Base-by-base conservation (phyloP, 139 green algal species). In the Spirogloea muscicola region DNA sequence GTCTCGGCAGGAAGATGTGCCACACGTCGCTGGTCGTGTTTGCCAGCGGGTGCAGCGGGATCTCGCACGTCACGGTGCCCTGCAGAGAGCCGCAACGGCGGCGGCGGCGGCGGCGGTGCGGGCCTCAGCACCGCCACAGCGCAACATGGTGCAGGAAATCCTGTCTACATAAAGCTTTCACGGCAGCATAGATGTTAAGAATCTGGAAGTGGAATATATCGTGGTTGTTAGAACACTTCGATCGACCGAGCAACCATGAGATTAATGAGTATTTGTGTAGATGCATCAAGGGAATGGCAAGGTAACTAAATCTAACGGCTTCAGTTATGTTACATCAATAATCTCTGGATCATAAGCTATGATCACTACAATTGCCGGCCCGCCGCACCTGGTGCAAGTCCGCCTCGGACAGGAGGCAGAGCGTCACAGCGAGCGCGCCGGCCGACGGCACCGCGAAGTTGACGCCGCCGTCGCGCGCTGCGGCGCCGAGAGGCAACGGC, bases 1-100 rank as follows among this genome's bases (percentile, higher is more conserved):
- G 61, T 1, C 69, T 49, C 0, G 68, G 75, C 40, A 98, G 79
- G 25, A 82, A 73, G 16, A 97, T 83, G 84, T 98, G 94, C 89
- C 93, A 98, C 3, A 93, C 78, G 64, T 91, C 62, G 1, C 89
- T 89, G 2, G 89, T 94, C 27, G 84, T 79, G 84, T 98, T 98
- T 37, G 68, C 43, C 0, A 66, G 31, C 1, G 86, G 87, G 67
- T 83, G 58, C 29, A 82, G 31, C 3, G 68, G 67, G 29, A 82
- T 52, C 46, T 82, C 75, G 9, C 57, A 31, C 16, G 69, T 82
- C 31, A 79, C 41, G n/a, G 34, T 39, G 9, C 75, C 75, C 75
- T 81, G 73, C 16, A 21, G 7, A 21, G 49, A 10, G 6, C 13
- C 29, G 38, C 7, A 5, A 7, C 37, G 43, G 3, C n/a, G 27